Evolutionary conservation across 176 grass and related monocot genomes (phyloP).

Genomic region (Cocos nucifera): DNA sequence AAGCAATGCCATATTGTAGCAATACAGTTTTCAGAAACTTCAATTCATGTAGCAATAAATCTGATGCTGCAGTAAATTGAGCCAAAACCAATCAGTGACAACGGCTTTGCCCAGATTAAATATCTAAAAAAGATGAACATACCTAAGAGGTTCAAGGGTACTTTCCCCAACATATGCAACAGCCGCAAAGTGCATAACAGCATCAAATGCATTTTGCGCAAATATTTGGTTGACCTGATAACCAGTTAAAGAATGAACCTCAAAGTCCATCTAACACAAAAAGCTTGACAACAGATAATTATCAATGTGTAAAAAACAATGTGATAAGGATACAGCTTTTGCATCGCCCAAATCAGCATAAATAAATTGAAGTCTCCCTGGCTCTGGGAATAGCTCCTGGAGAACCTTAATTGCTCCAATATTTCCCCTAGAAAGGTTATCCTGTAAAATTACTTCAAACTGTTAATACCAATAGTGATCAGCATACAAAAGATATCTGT

Average conservation of each 20-base stretch:
- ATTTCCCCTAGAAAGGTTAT: conserved; percentile 98
- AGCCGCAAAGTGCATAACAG: conserved; percentile 95
- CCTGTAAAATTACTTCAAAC: conserved; percentile 27
- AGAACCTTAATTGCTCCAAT: conserved; percentile 79
- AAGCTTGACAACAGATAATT: background rate
- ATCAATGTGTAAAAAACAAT: background rate
- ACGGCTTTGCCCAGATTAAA: too few species aligned
- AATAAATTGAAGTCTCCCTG: conserved; percentile 95
- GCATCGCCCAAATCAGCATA: conserved; percentile 90
- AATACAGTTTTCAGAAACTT: too few species aligned
- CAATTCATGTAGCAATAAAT: too few species aligned
- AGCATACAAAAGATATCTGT: background rate
- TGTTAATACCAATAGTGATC: background rate
- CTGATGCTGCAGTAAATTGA: too few species aligned
- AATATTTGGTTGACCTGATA: conserved; percentile 89
- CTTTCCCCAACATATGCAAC: conserved; percentile 98
- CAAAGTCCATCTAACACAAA: background rate
- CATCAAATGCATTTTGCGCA: conserved; percentile 84
- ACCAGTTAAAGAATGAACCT: conserved; percentile 15
- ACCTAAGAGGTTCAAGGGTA: conserved; percentile 40
- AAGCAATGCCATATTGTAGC: too few species aligned
- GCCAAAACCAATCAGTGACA: too few species aligned
- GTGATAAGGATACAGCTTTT: conserved; percentile 60
- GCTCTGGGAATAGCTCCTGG: conserved; percentile 64
- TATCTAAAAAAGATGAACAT: too few species aligned